Conservation (phyloP, 1,284 basidiomycete genomes). For the Austroboletus novae-zelandiae region DNA sequence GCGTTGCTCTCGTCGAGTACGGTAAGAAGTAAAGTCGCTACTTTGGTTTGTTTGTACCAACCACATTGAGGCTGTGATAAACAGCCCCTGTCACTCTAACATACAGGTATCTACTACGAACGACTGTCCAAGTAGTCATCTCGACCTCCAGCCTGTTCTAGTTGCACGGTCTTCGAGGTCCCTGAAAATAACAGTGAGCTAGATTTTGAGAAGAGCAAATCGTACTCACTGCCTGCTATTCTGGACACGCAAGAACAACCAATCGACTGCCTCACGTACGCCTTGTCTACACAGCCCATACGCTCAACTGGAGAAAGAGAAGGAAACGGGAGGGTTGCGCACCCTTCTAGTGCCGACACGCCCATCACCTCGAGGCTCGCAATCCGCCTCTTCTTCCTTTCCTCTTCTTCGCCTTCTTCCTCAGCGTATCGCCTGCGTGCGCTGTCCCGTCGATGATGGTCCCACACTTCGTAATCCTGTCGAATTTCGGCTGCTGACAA, state of each 20-base stretch:
- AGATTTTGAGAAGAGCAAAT: not conserved
- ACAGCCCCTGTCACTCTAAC: not conserved
- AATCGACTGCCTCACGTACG: slow-evolving; percentile 86
- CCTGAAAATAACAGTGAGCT: slow-evolving; percentile 3
- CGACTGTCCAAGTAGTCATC: slow-evolving; percentile 1
- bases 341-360: slow-evolving; percentile 88
- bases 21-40: not conserved
- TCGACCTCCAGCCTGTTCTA: slow-evolving; percentile 10
- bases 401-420: slow-evolving; percentile 40
- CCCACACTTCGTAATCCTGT: slow-evolving; percentile 88
- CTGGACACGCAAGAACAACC: slow-evolving; percentile 91
- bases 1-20: slow-evolving; percentile 18
- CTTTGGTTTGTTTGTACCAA: slow-evolving; percentile 11
- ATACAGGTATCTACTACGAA: not conserved
- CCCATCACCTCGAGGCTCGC: slow-evolving; percentile 92
- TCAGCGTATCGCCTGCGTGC: slow-evolving; percentile 52
- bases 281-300: slow-evolving; percentile 61
- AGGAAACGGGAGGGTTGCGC: slow-evolving; percentile 27
- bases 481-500: slow-evolving; percentile 87
- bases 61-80: slow-evolving; percentile 10
- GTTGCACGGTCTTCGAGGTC: slow-evolving; percentile 19
- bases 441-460: slow-evolving; percentile 69
- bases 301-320: not conserved
- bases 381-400: slow-evolving; percentile 59
- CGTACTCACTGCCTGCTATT: slow-evolving; percentile 63